Base-by-base conservation (phyloP, 1,139 yeast species). In the Sugiyamaella grinbergsii region DNA sequence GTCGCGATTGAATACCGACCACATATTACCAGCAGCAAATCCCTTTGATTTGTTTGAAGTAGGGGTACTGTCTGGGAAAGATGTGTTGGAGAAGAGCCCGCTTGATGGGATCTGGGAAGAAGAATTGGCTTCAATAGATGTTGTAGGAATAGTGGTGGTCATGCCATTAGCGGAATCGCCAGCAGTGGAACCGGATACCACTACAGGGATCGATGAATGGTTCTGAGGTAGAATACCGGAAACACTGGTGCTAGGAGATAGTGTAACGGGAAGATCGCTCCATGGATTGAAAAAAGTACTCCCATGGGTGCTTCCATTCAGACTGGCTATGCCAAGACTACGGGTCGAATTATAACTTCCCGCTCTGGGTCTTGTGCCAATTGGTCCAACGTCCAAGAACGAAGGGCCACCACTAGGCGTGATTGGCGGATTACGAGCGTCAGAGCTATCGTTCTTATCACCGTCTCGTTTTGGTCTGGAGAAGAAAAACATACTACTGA, bases 201-300 rank as follows among this genome's bases (percentile, higher is more conserved):
- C 15, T 5, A 6, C 6, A 5, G 39, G 26, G 4, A 15, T 15
- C 13, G 42, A 38, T 11, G 24, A 19, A 8, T 23, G 19, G 4
- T 18, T 11, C n/a, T 34, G 42, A 24, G 42, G 22, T 4, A 22
- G 10, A 11, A 41, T 32, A 19, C 38, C 45, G 16, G 37, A 32
- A 13, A 20, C 37, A 23, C 45, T 41, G 22, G 45, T 32, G 11
- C 19, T 41, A 8, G 45, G 38, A 20, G 38, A 31, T 7, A 32
- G 6, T 3, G 38, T 41, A 19, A 26, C 28, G 15, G 45, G 18
- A 15, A 41, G 22, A 32, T 58, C 59, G n/a, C 42, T 52, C 63
- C 63, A 60, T 8, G 63, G 62, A 24, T 57, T 59, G 38, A 58
- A 50, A 45, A 59, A 51, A n/a, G 54, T 44, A 24, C 52, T 52